These are phyloP conservation scores for Suillus ampliporus DNA, from an alignment of 768 basidiomycete genomes.

Conservation along the genomic window DNA sequence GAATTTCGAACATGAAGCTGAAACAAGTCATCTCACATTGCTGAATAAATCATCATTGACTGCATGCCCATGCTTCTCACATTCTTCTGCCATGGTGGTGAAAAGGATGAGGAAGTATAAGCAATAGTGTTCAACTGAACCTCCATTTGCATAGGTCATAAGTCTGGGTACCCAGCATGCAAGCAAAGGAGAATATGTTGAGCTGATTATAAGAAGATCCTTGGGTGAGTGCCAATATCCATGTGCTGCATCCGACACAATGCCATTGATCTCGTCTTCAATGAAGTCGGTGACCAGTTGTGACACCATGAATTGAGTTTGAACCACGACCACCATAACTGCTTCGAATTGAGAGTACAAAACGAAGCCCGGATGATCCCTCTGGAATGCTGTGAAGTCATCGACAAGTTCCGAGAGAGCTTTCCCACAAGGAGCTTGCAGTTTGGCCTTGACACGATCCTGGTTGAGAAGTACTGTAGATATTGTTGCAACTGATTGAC, in stretches of 20 bases:
- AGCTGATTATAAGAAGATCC: constrained; percentile 38
- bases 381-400: too few species aligned
- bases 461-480: constrained; percentile 2
- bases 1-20: too few species aligned
- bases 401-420: too few species aligned
- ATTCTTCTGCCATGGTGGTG: constrained; percentile 20
- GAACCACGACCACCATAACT: constrained; percentile 29
- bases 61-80: neutral
- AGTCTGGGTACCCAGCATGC: constrained; percentile 39
- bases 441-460: constrained; percentile 4
- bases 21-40: constrained; percentile 10
- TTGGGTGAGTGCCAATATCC: constrained; percentile 37
- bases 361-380: too few species aligned
- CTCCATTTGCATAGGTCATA: neutral
- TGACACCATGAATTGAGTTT: constrained; percentile 36
- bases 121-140: too few species aligned
- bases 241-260: constrained; percentile 44
- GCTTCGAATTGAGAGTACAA: constrained; percentile 12
- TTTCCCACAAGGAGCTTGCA: neutral
- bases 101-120: too few species aligned
- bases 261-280: constrained; percentile 29
- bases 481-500: neutral
- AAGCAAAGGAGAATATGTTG: constrained; percentile 33
- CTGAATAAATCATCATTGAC: constrained; percentile 18
- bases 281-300: constrained; percentile 31